These are phyloP conservation scores for Fraxinus americana DNA, from an alignment of 257 asterid genomes.

Conservation along the genomic window DNA sequence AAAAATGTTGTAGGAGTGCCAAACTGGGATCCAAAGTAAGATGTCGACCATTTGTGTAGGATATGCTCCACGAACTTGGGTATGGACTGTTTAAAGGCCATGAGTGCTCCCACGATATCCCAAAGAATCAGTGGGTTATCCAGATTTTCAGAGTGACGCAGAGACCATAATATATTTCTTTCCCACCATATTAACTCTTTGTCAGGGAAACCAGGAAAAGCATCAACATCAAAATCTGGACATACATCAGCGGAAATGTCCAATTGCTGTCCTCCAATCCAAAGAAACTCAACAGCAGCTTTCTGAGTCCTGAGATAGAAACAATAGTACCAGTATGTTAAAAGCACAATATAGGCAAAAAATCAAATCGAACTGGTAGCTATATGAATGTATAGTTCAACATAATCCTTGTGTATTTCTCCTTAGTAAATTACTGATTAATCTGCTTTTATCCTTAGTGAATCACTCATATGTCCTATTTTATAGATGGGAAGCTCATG, in stretches of 20 bases:
- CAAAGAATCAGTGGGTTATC: conserved; percentile 65
- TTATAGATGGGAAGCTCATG: not conserved
- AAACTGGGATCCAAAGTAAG: conserved; percentile 44
- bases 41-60: conserved; percentile 65
- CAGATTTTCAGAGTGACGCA: conserved; percentile 45
- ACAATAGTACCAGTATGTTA: conserved; percentile 17
- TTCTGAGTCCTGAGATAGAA: conserved; percentile 52
- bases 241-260: conserved; percentile 37
- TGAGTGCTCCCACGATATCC: conserved; percentile 73
- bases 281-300: conserved; percentile 76
- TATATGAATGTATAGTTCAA: not conserved
- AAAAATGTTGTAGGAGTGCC: conserved; percentile 36
- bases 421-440: not conserved
- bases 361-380: conserved; percentile 7
- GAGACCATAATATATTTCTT: conserved; percentile 63
- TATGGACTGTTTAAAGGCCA: conserved; percentile 65
- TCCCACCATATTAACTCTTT: conserved; percentile 72
- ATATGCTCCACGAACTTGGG: conserved; percentile 53
- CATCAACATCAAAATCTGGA: conserved; percentile 42
- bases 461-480: not conserved
- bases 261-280: conserved; percentile 95
- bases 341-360: conserved; percentile 4
- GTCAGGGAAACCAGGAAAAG: conserved; percentile 59
- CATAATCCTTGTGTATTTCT: not conserved
- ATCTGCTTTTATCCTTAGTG: not conserved